phyloP scores from a whole-genome alignment of 306 rosid genomes.

The Corylus avellana region DNA sequence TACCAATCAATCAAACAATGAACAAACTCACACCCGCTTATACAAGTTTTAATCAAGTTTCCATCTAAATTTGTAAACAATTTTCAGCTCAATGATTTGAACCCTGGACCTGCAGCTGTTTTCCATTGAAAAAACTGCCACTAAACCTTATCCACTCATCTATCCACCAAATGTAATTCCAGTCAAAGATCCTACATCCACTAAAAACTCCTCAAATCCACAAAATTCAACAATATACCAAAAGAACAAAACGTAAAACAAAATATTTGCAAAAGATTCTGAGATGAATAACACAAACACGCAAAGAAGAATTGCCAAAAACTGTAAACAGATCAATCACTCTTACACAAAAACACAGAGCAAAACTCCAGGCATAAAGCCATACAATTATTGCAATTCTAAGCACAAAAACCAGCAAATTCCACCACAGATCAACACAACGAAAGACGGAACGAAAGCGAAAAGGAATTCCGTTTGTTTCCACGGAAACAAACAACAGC shows the following conservation, averaged over 20 bases:
- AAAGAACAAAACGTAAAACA: neutral
- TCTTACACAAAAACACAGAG: conserved; percentile 6
- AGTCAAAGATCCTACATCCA: neutral
- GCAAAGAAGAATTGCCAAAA: conserved; percentile 15
- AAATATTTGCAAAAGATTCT: neutral
- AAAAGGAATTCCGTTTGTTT: neutral
- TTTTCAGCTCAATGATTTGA: neutral
- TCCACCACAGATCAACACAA: conserved; percentile 4
- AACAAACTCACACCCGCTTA: neutral
- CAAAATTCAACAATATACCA: neutral
- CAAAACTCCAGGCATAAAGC: conserved; percentile 13
- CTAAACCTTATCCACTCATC: conserved; percentile 2
- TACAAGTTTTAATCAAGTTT: neutral
- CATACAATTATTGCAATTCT: conserved; percentile 21
- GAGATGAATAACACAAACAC: neutral
- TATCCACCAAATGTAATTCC: neutral
- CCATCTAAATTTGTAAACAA: neutral
- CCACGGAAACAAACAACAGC: neutral
- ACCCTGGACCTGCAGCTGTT: neutral
- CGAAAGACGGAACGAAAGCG: conserved; percentile 12
- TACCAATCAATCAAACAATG: neutral
- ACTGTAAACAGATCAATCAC: conserved; percentile 43
- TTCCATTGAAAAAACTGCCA: neutral
- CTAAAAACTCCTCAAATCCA: neutral
- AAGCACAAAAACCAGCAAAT: conserved; percentile 14